Conservation (phyloP, 2,329 filamentous ascomycete genomes). For the Chaetothyriales sp. region DNA sequence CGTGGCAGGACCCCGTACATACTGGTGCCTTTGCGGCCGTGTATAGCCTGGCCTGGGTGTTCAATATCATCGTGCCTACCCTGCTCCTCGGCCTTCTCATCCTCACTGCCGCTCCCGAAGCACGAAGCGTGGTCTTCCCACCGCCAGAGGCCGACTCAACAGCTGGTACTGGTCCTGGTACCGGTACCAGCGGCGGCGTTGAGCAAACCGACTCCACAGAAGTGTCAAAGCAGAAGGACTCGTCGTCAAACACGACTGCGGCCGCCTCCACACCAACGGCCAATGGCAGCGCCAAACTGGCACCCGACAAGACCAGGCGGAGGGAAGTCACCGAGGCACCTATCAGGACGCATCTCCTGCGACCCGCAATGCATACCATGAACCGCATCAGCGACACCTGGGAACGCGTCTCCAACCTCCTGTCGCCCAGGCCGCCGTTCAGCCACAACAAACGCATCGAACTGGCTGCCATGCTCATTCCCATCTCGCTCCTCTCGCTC, state of each 20-base stretch:
- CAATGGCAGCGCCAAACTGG: conserved; percentile 35
- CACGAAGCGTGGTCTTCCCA: conserved; percentile 53
- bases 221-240: conserved; percentile 26
- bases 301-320: conserved; percentile 57
- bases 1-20: conserved; percentile 58
- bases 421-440: conserved; percentile 52
- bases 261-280: conserved; percentile 39
- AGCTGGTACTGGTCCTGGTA: conserved; percentile 60
- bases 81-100: conserved; percentile 45
- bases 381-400: conserved; percentile 46
- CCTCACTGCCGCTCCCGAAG: conserved; percentile 50
- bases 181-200: too few species aligned
- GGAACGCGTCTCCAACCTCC: conserved; percentile 45
- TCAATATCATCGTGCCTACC: conserved; percentile 55
- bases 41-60: conserved; percentile 51
- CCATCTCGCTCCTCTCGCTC: conserved; percentile 38
- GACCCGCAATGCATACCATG: conserved; percentile 54
- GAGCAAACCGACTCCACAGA: too few species aligned
- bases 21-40: conserved; percentile 51
- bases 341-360: conserved; percentile 56
- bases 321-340: conserved; percentile 54
- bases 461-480: conserved; percentile 39
- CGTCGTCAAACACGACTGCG: conserved; percentile 33
- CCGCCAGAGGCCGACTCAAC: conserved; percentile 24
- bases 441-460: conserved; percentile 39